These are phyloP conservation scores for Coniochaeta hoffmannii DNA, from an alignment of 2,329 filamentous ascomycete genomes.

Conservation along the genomic window DNA sequence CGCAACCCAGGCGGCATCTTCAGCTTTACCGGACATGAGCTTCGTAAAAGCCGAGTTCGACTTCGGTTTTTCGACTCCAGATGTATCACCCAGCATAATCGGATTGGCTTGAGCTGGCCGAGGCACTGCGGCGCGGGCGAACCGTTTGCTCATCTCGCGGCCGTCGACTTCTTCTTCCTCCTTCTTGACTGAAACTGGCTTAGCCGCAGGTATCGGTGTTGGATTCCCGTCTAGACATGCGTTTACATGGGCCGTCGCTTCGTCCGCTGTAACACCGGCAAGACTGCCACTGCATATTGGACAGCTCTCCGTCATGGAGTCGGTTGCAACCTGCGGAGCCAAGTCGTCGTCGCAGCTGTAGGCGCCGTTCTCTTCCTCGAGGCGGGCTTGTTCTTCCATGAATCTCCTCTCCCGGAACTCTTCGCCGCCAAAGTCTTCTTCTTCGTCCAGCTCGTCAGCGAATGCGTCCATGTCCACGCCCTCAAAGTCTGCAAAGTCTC, in stretches of 20 bases:
- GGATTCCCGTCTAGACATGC: conserved; percentile 81
- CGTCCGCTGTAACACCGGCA: conserved; percentile 50
- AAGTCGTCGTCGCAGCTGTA: conserved; percentile 25
- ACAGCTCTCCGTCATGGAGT: conserved; percentile 42
- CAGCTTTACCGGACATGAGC: conserved; percentile 86
- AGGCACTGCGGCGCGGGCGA: conserved; percentile 61
- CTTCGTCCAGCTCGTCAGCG: conserved; percentile 24
- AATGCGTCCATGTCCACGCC: conserved; percentile 50
- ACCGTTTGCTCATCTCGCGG: conserved; percentile 44
- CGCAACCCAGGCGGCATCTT: conserved; percentile 82
- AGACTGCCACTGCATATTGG: conserved; percentile 71
- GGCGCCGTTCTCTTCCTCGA: conserved; percentile 49
- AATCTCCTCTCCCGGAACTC: conserved; percentile 60
- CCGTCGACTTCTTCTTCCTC: conserved; percentile 21
- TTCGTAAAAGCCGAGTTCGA: conserved; percentile 75
- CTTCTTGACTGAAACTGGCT: conserved; percentile 10
- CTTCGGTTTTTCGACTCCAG: conserved; percentile 14
- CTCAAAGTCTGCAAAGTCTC: conserved; percentile 30
- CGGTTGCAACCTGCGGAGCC: conserved; percentile 20
- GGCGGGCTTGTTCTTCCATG: conserved; percentile 67
- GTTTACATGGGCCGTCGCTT: conserved; percentile 82
- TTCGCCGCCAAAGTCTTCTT: conserved; percentile 46
- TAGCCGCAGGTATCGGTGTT: conserved; percentile 40
- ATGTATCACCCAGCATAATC: conserved; percentile 44
- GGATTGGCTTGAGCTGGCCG: conserved; percentile 77